These are phyloP conservation scores for Tephrocybe sp. DNA, from an alignment of 768 basidiomycete species.

Conservation along the genomic window DNA sequence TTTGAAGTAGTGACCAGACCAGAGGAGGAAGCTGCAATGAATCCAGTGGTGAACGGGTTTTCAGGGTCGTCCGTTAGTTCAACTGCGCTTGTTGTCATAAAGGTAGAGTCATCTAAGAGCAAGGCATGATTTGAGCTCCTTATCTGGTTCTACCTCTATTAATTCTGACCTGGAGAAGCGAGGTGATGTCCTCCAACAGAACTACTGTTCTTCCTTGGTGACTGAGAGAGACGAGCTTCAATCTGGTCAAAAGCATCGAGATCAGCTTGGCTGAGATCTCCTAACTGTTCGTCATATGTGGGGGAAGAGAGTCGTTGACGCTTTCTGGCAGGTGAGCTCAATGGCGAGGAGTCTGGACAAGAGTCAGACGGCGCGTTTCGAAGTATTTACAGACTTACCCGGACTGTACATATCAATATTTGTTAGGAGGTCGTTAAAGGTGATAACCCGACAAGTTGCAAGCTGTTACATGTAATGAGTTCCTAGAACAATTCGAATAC, in stretches of 20 bases:
- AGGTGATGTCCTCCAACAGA: slow-evolving; percentile 1
- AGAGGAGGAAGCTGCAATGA: slow-evolving; percentile 3
- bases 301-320: slow-evolving; percentile 67
- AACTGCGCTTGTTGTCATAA: background rate
- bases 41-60: slow-evolving; percentile 36
- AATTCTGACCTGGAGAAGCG: slow-evolving; percentile 8
- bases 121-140: too few relatives aligned
- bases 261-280: slow-evolving; percentile 54
- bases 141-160: too few relatives aligned
- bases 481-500: too few relatives aligned
- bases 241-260: slow-evolving; percentile 54
- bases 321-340: slow-evolving; percentile 51
- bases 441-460: too few relatives aligned
- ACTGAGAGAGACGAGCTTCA: slow-evolving; percentile 38
- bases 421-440: too few relatives aligned
- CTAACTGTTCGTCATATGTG: slow-evolving; percentile 56
- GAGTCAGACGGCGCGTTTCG: background rate
- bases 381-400: background rate
- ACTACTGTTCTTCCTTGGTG: slow-evolving; percentile 8
- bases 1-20: background rate
- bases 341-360: slow-evolving; percentile 26
- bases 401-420: slow-evolving; percentile 2
- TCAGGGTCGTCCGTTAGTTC: slow-evolving; percentile 38
- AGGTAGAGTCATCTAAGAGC: background rate
- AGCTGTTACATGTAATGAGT: too few relatives aligned